Evolutionary conservation across 2,329 filamentous ascomycete species (phyloP).

Genomic region (Aureobasidium sp.): DNA sequence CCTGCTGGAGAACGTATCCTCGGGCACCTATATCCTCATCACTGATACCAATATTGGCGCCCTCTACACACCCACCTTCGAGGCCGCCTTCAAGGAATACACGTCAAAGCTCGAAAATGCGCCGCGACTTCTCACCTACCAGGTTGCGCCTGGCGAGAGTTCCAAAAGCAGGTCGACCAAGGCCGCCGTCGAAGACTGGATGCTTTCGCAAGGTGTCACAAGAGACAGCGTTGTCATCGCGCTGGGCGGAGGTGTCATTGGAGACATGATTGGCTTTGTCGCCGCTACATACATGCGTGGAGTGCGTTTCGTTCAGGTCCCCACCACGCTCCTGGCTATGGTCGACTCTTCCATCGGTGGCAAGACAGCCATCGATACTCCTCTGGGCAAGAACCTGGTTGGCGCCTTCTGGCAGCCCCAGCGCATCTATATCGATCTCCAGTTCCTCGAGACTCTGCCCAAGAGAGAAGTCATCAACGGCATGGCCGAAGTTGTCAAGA

Average conservation of each 20-base stretch:
- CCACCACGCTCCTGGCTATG: conserved; percentile 91
- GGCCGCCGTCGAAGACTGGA: conserved; percentile 94
- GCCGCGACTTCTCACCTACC: conserved; percentile 71
- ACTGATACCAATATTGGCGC: conserved; percentile 88
- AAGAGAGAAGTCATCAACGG: conserved; percentile 94
- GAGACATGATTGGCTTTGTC: conserved; percentile 95
- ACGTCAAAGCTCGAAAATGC: conserved; percentile 38
- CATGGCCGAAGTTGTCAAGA: conserved; percentile 85
- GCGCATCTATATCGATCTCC: conserved; percentile 88
- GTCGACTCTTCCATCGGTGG: conserved; percentile 97
- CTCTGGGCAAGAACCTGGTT: conserved; percentile 90
- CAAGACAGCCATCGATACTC: conserved; percentile 96
- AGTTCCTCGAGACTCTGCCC: conserved; percentile 84
- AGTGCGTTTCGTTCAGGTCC: conserved; percentile 91
- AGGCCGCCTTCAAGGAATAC: conserved; percentile 52
- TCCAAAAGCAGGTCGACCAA: conserved; percentile 93
- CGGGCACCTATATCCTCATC: conserved; percentile 91
- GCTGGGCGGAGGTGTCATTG: conserved; percentile 91
- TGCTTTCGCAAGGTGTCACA: conserved; percentile 85
- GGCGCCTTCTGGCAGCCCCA: conserved; percentile 95
- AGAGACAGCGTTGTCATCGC: conserved; percentile 93
- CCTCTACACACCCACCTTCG: conserved; percentile 73
- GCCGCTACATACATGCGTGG: conserved; percentile 98
- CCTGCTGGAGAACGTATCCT: conserved; percentile 66
- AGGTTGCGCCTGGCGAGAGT: conserved; percentile 83